phyloP scores from a whole-genome alignment of 2,329 filamentous ascomycete species.

The Colletotrichum spinosum region DNA sequence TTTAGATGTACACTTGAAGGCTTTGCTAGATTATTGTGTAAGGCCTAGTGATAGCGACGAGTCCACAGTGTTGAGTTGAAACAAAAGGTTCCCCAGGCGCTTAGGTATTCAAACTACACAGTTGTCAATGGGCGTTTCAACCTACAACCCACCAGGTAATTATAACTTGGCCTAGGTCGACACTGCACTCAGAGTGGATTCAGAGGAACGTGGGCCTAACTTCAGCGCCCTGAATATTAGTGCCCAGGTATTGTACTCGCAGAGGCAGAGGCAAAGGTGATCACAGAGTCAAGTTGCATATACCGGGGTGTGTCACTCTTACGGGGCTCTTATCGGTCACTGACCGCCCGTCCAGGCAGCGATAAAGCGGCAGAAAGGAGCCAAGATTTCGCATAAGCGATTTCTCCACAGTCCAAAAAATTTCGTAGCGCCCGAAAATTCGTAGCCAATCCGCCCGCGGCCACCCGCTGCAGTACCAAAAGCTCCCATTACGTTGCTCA shows the following conservation, averaged over 20 bases:
- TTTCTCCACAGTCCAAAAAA: constrained; percentile 40
- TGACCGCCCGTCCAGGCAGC: constrained; percentile 24
- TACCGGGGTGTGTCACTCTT: constrained; percentile 32
- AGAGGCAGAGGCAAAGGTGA: no score
- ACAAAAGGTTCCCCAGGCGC: no score
- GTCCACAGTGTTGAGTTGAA: no score
- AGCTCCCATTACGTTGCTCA: constrained; percentile 20
- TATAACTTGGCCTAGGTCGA: no score
- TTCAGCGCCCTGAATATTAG: constrained; percentile 3
- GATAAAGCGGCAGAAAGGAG: constrained; percentile 29
- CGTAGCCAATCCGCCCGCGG: constrained; percentile 36
- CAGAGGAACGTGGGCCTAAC: no score
- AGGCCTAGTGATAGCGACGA: not conserved
- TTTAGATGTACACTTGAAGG: constrained; percentile 26
- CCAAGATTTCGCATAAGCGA: constrained; percentile 40
- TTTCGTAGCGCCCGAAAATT: constrained; percentile 36
- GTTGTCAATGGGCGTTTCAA: no score
- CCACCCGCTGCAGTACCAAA: constrained; percentile 13
- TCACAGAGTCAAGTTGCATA: not conserved
- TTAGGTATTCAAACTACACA: no score
- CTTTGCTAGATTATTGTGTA: constrained; percentile 19
- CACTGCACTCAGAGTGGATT: no score
- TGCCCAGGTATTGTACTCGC: no score
- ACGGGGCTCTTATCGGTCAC: not conserved
- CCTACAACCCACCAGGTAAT: no score